Evolutionary conservation across 306 rosid genomes (phyloP), one percentile per base, ranked within the genome.

Genomic region (Betula pendula): DNA sequence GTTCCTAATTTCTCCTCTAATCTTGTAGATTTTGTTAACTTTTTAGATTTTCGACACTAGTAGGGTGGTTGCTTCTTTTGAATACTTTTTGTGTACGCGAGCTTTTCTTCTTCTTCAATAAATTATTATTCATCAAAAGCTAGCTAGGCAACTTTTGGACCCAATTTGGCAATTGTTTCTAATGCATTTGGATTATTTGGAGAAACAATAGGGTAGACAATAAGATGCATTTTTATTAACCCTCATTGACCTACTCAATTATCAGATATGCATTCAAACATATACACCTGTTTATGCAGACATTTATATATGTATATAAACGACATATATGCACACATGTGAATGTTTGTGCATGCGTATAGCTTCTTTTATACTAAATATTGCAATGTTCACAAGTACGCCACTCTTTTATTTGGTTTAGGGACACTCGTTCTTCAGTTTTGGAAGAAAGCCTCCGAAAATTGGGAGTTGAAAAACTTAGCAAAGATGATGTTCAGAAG

Each of bases 401-500:
- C 71, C 49, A 8, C 40, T 45, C 73, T 55, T 40, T 43, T 82
- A 75, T 62, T 79, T 40, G 83, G 50, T 56, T 74, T 65, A 95
- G 97, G 88, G 97, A 95, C 74, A 75, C 90, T 45, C 96, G 99
- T 40, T 90, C 99, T 44, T 81, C 67, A 59, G 97, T 92, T 76
- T 77, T 95, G 83, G 97, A 95, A 87, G 99, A 91, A 85, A 95
- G 99, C 84, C 92, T 95, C 62, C 85, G 81, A 55, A 95, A 89
- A 83, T 85, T 95, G 79, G 97, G 99, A 50, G 97, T 95, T 77
- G 99, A 95, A 81, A 95, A 92, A 84, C 97, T 92, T 71, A 89
- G 92, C 91, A 92, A 95, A 87, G 96, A 92, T 0, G 99, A 95
- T 79, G 99, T 92, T 82, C 97, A 95, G 80, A 95, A 88, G 90